Conservation (phyloP, 306 rosid species). For the Herpetospermum pedunculosum region DNA sequence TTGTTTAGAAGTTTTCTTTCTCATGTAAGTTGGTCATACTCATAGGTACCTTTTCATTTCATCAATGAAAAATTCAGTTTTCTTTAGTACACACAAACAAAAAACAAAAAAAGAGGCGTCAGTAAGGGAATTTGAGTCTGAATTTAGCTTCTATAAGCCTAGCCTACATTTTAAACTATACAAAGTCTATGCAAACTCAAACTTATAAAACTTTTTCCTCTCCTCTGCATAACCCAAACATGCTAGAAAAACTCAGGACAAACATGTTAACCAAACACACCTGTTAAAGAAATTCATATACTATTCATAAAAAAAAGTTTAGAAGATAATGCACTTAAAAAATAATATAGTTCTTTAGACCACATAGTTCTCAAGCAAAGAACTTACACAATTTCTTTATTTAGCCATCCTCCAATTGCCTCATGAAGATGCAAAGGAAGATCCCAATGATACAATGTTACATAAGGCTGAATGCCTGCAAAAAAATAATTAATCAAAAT, state of each 20-base stretch:
- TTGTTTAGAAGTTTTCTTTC: no score
- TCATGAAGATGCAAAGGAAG: constrained; percentile 88
- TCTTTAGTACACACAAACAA: background rate
- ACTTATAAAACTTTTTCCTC: background rate
- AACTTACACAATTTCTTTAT: constrained; percentile 65
- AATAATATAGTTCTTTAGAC: background rate
- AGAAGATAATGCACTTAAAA: background rate
- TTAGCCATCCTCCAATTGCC: constrained; percentile 79
- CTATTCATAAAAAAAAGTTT: background rate
- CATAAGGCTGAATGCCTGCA: constrained; percentile 78
- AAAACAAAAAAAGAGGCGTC: background rate
- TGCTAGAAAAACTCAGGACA: background rate
- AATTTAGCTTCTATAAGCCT: background rate
- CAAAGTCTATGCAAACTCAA: background rate
- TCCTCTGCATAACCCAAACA: background rate
- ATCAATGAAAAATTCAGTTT: no score
- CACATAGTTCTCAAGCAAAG: background rate
- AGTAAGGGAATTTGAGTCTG: background rate
- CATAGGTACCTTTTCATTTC: no score
- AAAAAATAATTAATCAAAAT: background rate
- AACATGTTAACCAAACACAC: background rate
- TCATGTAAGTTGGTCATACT: background rate
- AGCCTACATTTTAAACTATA: no score
- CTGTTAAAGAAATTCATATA: background rate
- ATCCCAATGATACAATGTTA: constrained; percentile 93